Conservation (phyloP, 192 early-diverging fungal genomes). For the Allomyces javanicus region DNA sequence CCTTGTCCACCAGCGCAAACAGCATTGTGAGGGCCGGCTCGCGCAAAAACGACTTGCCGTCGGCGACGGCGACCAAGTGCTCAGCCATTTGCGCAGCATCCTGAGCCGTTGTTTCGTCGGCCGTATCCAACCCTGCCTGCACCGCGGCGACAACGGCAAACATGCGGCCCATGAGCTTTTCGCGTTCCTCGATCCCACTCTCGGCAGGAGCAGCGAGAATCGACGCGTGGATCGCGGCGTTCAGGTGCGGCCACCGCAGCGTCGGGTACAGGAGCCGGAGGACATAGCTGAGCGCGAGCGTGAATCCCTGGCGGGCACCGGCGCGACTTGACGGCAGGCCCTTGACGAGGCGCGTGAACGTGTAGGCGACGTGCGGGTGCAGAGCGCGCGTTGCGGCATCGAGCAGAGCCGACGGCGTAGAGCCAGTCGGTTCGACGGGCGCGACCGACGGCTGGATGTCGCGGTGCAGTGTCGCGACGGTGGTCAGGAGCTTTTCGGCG, state of each 20-base stretch:
- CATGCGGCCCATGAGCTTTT: constrained; percentile 74
- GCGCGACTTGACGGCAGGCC: constrained; percentile 70
- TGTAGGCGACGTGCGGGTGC: constrained; percentile 68
- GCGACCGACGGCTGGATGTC: neutral
- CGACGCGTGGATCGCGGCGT: constrained; percentile 3
- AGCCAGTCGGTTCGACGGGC: constrained; percentile 2
- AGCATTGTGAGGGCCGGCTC: constrained; percentile 21
- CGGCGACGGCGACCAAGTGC: constrained; percentile 41
- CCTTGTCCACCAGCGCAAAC: too few species aligned
- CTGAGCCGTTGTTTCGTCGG: constrained; percentile 37
- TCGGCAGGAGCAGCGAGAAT: constrained; percentile 3
- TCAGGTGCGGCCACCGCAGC: constrained; percentile 21
- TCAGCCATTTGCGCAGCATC: constrained; percentile 53
- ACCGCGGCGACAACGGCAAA: constrained; percentile 74
- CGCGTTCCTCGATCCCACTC: constrained; percentile 45
- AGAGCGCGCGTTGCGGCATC: constrained; percentile 38
- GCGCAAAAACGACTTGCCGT: constrained; percentile 60
- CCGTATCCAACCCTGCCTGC: constrained; percentile 48
- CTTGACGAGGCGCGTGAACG: constrained; percentile 62
- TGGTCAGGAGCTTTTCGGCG: constrained; percentile 35
- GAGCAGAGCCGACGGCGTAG: constrained; percentile 26
- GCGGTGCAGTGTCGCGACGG: constrained; percentile 28
- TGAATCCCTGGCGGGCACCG: constrained; percentile 86
- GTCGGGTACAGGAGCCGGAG: constrained; percentile 3
- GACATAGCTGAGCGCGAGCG: constrained; percentile 78